Percentiles rank a stretch among this genome's conserved stretches.
phyloP scores from a whole-genome alignment of 192 early-diverging fungal species.

The Linnemannia zychae region DNA sequence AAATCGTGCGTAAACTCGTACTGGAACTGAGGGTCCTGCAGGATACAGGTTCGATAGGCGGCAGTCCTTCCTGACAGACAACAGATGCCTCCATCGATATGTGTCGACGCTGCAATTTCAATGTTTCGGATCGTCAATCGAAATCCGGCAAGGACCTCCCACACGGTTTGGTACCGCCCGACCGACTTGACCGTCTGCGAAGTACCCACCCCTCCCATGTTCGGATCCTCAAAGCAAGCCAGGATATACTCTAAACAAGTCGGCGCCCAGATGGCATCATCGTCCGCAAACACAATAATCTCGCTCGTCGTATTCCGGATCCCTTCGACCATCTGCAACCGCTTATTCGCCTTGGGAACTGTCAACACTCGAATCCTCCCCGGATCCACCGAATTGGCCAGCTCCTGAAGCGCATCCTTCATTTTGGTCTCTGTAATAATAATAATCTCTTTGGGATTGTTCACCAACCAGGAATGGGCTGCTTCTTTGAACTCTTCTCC shows the following conservation, averaged over 20 bases:
- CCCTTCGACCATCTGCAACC: constrained; percentile 79
- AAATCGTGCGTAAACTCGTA: constrained; percentile 79
- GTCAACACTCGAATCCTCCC: constrained; percentile 67
- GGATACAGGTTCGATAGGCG: constrained; percentile 76
- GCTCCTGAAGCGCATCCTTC: constrained; percentile 63
- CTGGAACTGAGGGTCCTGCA: constrained; percentile 80
- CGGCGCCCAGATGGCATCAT: constrained; percentile 79
- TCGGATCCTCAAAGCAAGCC: constrained; percentile 78
- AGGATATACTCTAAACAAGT: constrained; percentile 74
- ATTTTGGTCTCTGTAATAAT: constrained; percentile 75
- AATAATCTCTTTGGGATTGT: constrained; percentile 77
- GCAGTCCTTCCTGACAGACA: constrained; percentile 82
- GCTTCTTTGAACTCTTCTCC: constrained; percentile 81
- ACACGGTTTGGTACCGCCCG: constrained; percentile 72
- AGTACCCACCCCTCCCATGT: constrained; percentile 81
- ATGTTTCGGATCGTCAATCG: constrained; percentile 80
- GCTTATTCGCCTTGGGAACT: constrained; percentile 71
- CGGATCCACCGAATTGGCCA: constrained; percentile 74
- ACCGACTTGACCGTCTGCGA: constrained; percentile 72
- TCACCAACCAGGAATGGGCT: constrained; percentile 71
- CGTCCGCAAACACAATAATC: constrained; percentile 78
- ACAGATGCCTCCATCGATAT: constrained; percentile 82
- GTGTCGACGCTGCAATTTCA: constrained; percentile 79
- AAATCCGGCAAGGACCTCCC: constrained; percentile 81
- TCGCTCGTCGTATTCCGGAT: constrained; percentile 72